phyloP scores from a whole-genome alignment of 495 filamentous ascomycete genomes.

The Penicillium robsamsonii region DNA sequence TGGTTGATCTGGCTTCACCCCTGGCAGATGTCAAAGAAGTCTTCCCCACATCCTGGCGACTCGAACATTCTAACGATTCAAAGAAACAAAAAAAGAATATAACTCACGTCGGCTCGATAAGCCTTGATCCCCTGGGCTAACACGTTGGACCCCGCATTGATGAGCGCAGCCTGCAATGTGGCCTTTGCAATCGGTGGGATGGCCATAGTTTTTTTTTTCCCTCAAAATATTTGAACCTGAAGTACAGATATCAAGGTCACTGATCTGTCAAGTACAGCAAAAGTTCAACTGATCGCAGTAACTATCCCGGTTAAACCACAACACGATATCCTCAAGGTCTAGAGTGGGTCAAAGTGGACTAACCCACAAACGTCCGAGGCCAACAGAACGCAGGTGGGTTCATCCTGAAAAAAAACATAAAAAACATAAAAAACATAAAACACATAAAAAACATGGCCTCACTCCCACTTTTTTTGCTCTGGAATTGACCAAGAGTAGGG shows the following conservation, averaged over 20 bases:
- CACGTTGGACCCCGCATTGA: slow-evolving; percentile 70
- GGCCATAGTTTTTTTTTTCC: slow-evolving; percentile 16
- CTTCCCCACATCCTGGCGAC: not conserved
- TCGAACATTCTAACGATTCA: not conserved
- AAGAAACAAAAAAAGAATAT: slow-evolving; percentile 8
- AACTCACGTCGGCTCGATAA: slow-evolving; percentile 56
- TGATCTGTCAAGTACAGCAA: not conserved
- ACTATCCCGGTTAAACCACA: not conserved
- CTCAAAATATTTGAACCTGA: not conserved
- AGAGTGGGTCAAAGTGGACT: not conserved
- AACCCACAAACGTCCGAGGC: not conserved
- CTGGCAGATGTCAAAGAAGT: not conserved
- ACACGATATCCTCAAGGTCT: not conserved
- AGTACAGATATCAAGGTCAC: not conserved
- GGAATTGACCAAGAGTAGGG: too few relatives aligned
- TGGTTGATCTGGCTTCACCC: not conserved
- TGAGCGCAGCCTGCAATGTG: slow-evolving; percentile 63
- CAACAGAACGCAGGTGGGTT: too few relatives aligned
- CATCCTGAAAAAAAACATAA: too few relatives aligned
- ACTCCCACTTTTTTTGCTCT: too few relatives aligned
- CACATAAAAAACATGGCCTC: too few relatives aligned
- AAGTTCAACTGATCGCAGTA: not conserved
- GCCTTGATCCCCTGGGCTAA: slow-evolving; percentile 70
- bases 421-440: too few relatives aligned
- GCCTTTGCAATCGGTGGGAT: slow-evolving; percentile 57